Conservation (phyloP, 768 basidiomycete genomes). For the Dentipellis sp. region DNA sequence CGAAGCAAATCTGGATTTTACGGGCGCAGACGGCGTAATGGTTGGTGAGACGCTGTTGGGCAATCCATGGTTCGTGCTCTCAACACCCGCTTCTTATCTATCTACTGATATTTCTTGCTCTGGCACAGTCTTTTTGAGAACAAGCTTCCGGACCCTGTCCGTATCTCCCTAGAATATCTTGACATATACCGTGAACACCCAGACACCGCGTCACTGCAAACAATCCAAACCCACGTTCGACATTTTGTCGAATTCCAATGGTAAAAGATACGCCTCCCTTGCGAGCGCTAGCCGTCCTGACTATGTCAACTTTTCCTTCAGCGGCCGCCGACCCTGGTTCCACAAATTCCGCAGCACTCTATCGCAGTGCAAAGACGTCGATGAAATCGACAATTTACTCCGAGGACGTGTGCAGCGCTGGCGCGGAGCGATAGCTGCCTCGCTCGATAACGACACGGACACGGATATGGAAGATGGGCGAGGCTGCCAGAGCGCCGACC, state of each 20-base stretch:
- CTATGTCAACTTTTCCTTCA: conserved; percentile 24
- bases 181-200: conserved; percentile 43
- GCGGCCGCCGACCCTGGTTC: neutral
- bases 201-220: conserved; percentile 36
- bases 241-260: conserved; percentile 63
- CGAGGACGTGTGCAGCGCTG: neutral
- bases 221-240: conserved; percentile 52
- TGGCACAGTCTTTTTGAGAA: conserved; percentile 56
- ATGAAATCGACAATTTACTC: neutral
- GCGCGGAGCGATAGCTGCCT: neutral
- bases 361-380: neutral
- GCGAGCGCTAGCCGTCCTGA: neutral
- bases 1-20: conserved; percentile 38
- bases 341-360: neutral
- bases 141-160: conserved; percentile 47
- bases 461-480: neutral
- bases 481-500: too few species aligned
- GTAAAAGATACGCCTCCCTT: neutral
- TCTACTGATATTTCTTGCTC: conserved; percentile 27
- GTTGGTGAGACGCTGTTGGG: conserved; percentile 69
- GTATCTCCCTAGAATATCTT: conserved; percentile 62
- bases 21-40: conserved; percentile 70
- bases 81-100: neutral
- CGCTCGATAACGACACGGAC: neutral
- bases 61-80: conserved; percentile 54